phyloP scores from a whole-genome alignment of 371 early-diverging fungal species.

The Mucor racemosus region DNA sequence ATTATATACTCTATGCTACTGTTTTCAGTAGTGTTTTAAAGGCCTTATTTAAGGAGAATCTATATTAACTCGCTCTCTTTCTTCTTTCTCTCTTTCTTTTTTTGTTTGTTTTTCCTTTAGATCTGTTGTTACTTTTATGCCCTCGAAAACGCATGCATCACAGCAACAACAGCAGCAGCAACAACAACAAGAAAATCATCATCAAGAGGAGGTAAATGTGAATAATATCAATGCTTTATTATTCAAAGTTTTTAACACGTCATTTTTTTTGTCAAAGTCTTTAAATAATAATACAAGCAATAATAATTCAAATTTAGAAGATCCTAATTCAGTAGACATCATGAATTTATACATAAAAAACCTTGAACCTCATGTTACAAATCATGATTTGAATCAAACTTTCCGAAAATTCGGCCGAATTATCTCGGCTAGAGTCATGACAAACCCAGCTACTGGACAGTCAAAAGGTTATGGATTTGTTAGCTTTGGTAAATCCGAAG shows the following conservation, averaged over 20 bases:
- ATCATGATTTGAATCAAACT: constrained; percentile 37
- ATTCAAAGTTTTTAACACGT: constrained; percentile 9
- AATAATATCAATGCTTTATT: background rate
- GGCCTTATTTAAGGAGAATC: constrained; percentile 10
- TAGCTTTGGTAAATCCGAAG: constrained; percentile 44
- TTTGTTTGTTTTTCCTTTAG: constrained; percentile 16
- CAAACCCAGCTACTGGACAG: constrained; percentile 41
- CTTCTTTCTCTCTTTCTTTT: constrained; percentile 1
- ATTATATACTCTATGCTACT: background rate
- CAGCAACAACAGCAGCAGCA: constrained; percentile 5
- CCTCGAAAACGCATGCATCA: constrained; percentile 15
- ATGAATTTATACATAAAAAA: constrained; percentile 59
- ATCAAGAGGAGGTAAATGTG: constrained; percentile 19
- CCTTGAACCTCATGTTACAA: constrained; percentile 51
- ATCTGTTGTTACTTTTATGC: constrained; percentile 31
- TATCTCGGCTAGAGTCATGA: constrained; percentile 54
- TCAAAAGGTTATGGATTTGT: constrained; percentile 55
- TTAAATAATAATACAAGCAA: background rate
- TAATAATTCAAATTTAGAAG: background rate
- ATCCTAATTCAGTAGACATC: constrained; percentile 31
- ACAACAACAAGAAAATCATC: background rate
- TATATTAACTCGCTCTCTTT: constrained; percentile 4
- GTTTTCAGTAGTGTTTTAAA: constrained; percentile 9
- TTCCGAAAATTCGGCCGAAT: constrained; percentile 53
- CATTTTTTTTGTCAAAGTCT: background rate